Evolutionary conservation across 139 green algal genomes (phyloP).

Genomic region (Pseudopediastrum boryanum): DNA sequence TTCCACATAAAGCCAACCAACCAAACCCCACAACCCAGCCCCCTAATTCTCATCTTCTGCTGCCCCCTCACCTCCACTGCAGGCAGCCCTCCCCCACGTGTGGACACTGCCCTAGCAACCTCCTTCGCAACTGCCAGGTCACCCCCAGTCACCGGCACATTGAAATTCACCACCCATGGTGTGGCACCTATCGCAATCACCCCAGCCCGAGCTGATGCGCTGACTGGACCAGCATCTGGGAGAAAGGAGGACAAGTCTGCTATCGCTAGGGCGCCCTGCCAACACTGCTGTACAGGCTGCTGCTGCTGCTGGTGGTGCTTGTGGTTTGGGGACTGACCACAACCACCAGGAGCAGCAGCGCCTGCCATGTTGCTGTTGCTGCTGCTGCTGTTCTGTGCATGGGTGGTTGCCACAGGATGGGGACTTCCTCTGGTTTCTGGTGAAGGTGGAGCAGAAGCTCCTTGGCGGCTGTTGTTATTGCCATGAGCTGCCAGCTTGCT

Average conservation of each 20-base stretch:
- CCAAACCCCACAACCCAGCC: neutral
- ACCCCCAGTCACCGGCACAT: conserved; percentile 58
- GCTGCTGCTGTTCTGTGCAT: conserved; percentile 41
- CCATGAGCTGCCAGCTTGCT: neutral
- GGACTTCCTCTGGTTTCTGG: neutral
- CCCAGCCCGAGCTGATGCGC: conserved; percentile 34
- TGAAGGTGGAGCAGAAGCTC: neutral
- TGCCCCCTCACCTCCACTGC: conserved; percentile 54
- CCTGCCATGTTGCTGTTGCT: neutral
- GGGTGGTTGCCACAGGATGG: neutral
- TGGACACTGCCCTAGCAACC: conserved; percentile 66
- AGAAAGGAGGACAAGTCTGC: neutral
- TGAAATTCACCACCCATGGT: conserved; percentile 85
- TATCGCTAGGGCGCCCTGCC: neutral
- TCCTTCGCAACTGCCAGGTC: conserved; percentile 46
- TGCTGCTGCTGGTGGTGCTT: conserved; percentile 22
- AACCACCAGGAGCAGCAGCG: neutral
- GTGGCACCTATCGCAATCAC: conserved; percentile 66
- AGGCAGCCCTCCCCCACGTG: conserved; percentile 68
- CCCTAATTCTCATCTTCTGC: too few relatives aligned
- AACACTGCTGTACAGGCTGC: neutral
- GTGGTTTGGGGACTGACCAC: neutral
- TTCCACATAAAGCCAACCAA: neutral
- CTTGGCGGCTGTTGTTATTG: neutral
- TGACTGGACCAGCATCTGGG: conserved; percentile 13